Evolutionary conservation across 139 green algal genomes (phyloP).

Genomic region (Raphidocelis subcapitata): DNA sequence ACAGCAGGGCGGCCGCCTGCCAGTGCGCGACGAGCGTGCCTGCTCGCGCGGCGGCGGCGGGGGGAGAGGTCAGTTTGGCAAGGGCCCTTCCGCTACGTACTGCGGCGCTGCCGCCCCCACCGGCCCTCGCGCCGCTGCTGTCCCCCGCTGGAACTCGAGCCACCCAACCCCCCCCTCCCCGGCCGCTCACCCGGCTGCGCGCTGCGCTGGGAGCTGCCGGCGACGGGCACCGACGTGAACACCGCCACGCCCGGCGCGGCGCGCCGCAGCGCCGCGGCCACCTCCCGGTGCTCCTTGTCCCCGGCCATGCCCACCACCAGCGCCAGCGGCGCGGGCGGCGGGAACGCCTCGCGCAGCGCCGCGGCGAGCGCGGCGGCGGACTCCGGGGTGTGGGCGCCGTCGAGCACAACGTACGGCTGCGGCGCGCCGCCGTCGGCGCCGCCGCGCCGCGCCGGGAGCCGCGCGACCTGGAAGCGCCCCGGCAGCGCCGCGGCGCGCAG

Average conservation of each 20-base stretch:
- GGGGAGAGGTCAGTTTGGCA: too few species aligned
- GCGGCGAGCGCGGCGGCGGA: constrained; percentile 58
- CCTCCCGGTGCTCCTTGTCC: constrained; percentile 74
- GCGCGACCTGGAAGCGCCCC: constrained; percentile 69
- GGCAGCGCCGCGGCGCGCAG: constrained; percentile 51
- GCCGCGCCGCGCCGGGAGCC: not conserved
- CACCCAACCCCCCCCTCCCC: not conserved
- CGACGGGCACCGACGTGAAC: constrained; percentile 72
- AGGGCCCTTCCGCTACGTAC: too few species aligned
- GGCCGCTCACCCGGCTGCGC: constrained; percentile 46
- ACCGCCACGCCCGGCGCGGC: constrained; percentile 48
- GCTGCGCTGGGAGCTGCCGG: constrained; percentile 45
- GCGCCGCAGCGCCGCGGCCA: constrained; percentile 40
- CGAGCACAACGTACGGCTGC: constrained; percentile 59
- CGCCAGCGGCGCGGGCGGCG: constrained; percentile 37
- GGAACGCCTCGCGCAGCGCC: constrained; percentile 48
- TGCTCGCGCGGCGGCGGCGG: not conserved
- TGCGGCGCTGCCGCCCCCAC: too few species aligned
- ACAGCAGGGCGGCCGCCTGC: constrained; percentile 56
- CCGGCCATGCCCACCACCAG: constrained; percentile 79
- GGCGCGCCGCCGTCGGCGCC: not conserved
- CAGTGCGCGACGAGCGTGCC: constrained; percentile 58
- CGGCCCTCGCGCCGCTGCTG: too few species aligned
- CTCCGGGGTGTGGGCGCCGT: constrained; percentile 77
- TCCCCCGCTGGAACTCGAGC: too few species aligned